Evolutionary conservation across 352 stramenopile genomes (phyloP), one percentile per base, ranked within the genome.

Genomic region (Globisporangium abappressorium): DNA sequence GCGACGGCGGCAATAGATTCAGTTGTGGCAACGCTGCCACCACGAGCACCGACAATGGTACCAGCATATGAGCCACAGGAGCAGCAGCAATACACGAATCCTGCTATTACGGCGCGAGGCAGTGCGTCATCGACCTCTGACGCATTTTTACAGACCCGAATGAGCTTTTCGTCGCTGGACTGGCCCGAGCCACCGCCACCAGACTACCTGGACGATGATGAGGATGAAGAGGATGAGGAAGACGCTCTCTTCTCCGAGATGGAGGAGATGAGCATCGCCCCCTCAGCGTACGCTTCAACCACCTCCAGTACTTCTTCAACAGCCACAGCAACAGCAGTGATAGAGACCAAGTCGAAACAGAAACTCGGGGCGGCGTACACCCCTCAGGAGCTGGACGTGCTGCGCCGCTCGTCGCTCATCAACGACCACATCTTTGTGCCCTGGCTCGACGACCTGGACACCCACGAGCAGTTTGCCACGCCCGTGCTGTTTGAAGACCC

Each of bases 361-460:
- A 51, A 51, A 20, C 18, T 57, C 3, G 67, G 77, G 2, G 53
- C 71, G 0, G 76, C 68, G 7, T 94, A 94, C 71, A 85, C 84
- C 0, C 57, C 63, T 0, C 75, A 86, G 57, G 89, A 97, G 61
- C 70, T 93, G 22, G 81, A 93, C 49, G 87, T 97, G 43, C 74
- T 97, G 30, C 81, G 84, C 5, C 79, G 85, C 4, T 96, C 90
- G 11, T 95, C 88, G 4, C 73, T 77, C 61, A 95, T 97, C 67
- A 96, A 97, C 65, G 86, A 74, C 8, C 81, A 92, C 55, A 53
- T 97, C 24, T 96, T 95, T 63, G 75, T 93, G 12, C 89, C 89
- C 30, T 97, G 87, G 87, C 64, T 93, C 8, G 79, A 92, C 68
- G 76, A 88, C 64, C 54, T 91, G 14, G 84, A 93, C 60, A 58